Evolutionary conservation across 148 eudicot species (phyloP).

Genomic region (Euryodendron excelsum): DNA sequence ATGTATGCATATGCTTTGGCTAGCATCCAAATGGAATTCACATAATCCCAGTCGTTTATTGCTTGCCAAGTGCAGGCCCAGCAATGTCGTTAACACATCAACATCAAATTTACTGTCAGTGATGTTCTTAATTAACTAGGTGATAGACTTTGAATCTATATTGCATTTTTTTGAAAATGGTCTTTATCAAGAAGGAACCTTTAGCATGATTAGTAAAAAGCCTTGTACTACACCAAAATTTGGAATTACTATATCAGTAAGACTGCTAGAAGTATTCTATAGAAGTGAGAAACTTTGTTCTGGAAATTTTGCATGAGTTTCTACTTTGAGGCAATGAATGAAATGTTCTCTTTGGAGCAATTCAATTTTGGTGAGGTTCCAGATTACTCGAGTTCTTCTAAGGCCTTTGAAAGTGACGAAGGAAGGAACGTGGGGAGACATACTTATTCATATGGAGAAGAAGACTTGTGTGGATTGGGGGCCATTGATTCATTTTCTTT

Average conservation of each 20-base stretch:
- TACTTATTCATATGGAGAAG: neutral
- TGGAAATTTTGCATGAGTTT: neutral
- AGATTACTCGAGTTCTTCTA: neutral
- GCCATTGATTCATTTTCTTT: neutral
- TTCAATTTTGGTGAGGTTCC: neutral
- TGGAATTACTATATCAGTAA: neutral
- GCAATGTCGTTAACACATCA: neutral
- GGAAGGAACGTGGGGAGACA: neutral
- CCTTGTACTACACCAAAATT: neutral
- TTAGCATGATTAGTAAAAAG: neutral
- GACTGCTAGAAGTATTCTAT: no score
- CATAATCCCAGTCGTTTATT: neutral
- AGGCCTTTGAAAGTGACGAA: neutral
- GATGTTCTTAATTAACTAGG: neutral
- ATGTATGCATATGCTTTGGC: neutral
- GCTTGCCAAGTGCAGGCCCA: neutral
- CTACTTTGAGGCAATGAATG: slow-evolving; percentile 11
- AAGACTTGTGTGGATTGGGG: neutral
- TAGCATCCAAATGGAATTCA: neutral
- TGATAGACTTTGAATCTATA: neutral
- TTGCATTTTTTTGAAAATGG: neutral
- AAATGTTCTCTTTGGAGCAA: slow-evolving; percentile 3
- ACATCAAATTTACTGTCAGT: neutral
- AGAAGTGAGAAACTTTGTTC: neutral
- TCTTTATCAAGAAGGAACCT: neutral